phyloP scores from a whole-genome alignment of 768 basidiomycete genomes.

The Naematelia encephala region DNA sequence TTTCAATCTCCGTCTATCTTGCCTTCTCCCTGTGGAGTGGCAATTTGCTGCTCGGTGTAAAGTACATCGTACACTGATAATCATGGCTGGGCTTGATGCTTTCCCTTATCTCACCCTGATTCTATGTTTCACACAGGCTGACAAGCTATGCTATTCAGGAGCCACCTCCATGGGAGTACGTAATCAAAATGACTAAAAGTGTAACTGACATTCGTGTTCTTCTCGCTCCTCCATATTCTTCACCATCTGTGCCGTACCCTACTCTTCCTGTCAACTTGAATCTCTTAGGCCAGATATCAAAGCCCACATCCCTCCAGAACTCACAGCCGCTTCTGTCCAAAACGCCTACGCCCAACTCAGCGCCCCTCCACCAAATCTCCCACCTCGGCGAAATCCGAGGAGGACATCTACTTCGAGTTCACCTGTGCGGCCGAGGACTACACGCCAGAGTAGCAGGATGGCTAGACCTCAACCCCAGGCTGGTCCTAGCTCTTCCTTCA shows the following conservation, averaged over 20 bases:
- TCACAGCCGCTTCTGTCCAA: slow-evolving; percentile 36
- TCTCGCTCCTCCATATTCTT: too few species aligned
- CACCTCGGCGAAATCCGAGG: slow-evolving; percentile 19
- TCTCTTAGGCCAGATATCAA: slow-evolving; percentile 44
- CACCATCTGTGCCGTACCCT: too few species aligned
- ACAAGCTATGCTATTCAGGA: slow-evolving; percentile 20
- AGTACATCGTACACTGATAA: too few species aligned
- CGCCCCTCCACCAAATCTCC: slow-evolving; percentile 39
- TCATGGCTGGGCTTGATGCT: too few species aligned
- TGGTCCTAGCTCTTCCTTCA: not conserved
- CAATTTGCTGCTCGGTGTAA: too few species aligned
- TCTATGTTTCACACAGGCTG: not conserved
- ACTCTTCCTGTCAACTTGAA: too few species aligned
- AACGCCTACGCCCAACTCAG: slow-evolving; percentile 40
- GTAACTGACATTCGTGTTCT: slow-evolving; percentile 2
- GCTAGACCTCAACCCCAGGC: not conserved
- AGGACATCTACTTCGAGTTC: not conserved
- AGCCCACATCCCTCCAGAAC: slow-evolving; percentile 35
- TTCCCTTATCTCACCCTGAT: too few species aligned
- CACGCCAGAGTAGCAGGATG: not conserved
- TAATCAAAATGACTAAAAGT: not conserved
- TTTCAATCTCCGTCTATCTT: not conserved
- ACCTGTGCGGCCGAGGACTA: not conserved
- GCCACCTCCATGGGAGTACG: slow-evolving; percentile 45
- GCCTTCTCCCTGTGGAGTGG: too few species aligned